Evolutionary conservation across 495 filamentous ascomycete genomes (phyloP).

Genomic region (Neurospora sp.): DNA sequence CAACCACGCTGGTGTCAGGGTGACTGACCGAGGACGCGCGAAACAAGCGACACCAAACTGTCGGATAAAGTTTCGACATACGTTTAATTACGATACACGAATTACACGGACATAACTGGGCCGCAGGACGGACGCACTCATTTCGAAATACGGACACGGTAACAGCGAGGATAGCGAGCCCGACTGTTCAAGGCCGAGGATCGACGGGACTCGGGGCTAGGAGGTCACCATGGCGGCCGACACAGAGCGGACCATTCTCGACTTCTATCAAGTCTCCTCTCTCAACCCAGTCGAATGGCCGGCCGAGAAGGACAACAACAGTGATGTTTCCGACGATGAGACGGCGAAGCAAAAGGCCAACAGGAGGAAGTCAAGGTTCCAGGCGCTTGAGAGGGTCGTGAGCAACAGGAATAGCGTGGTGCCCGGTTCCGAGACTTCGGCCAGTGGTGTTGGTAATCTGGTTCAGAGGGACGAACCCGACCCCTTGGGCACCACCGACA

Average conservation of each 20-base stretch:
- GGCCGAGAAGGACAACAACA: constrained; percentile 58
- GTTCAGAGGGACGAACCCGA: constrained; percentile 87
- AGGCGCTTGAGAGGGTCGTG: constrained; percentile 65
- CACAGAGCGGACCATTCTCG: constrained; percentile 63
- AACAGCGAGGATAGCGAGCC: not conserved
- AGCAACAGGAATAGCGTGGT: constrained; percentile 55
- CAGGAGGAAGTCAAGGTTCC: constrained; percentile 67
- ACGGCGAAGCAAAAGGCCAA: constrained; percentile 39
- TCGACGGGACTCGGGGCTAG: not conserved
- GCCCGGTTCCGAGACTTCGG: constrained; percentile 58
- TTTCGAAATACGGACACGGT: not conserved
- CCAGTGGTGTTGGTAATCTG: constrained; percentile 58
- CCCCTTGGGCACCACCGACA: constrained; percentile 69
- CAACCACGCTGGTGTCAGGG: not conserved
- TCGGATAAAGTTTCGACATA: not conserved
- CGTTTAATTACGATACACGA: not conserved
- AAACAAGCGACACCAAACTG: not conserved
- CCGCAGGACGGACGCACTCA: not conserved
- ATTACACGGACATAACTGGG: not conserved
- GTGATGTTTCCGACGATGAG: constrained; percentile 59
- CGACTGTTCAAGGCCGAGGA: not conserved
- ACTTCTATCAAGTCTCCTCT: constrained; percentile 77
- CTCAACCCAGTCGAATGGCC: constrained; percentile 84
- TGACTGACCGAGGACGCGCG: not conserved
- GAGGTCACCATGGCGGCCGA: constrained; percentile 25